These are phyloP conservation scores for Cyclospora cayetanensis DNA, from an alignment of 169 alveolate species.

Conservation along the genomic window DNA sequence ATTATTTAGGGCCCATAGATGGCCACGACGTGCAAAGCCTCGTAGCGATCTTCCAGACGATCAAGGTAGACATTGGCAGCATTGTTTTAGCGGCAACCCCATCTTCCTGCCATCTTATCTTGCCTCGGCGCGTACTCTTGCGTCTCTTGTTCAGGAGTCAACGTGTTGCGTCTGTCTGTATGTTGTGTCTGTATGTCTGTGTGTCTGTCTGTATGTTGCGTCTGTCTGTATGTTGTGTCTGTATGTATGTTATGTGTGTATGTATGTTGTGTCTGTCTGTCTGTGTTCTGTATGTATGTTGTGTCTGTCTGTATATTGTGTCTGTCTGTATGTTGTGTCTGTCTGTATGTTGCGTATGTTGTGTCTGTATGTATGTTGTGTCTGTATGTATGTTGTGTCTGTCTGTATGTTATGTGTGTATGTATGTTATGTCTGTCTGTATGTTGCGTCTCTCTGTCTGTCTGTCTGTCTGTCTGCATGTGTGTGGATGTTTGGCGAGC, in stretches of 20 bases:
- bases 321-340: not conserved
- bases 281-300: not conserved
- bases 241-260: no score
- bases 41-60: conserved; percentile 68
- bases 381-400: not conserved
- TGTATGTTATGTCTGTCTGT: not conserved
- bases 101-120: no score
- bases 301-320: no score
- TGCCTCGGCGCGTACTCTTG: no score
- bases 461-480: not conserved
- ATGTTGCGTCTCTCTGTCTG: not conserved
- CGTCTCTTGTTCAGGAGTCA: no score
- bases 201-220: not conserved
- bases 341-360: no score
- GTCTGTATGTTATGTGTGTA: not conserved
- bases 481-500: not conserved
- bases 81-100: no score
- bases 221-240: not conserved
- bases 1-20: conserved; percentile 83
- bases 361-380: not conserved
- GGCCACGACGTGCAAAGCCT: conserved; percentile 83
- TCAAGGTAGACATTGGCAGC: conserved; percentile 57
- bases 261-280: not conserved
- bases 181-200: no score
- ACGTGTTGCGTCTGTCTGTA: no score